Evolutionary conservation across 805 yeast genomes (phyloP).

Genomic region (Starmera quercuum): DNA sequence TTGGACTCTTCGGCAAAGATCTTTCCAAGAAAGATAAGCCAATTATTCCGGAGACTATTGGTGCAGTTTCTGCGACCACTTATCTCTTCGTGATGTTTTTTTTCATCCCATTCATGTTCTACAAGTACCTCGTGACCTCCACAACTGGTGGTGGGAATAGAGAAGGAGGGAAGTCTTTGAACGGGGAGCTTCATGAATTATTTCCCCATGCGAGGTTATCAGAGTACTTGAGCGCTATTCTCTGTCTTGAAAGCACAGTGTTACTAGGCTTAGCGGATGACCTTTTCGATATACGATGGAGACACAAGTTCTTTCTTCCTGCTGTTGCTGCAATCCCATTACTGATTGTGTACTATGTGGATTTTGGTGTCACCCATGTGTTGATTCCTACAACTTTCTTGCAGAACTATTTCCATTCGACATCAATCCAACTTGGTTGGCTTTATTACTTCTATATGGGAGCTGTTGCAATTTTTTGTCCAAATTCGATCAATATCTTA

Average conservation of each 20-base stretch:
- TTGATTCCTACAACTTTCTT: conserved; percentile 66
- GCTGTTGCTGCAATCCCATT: conserved; percentile 92
- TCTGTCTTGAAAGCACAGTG: conserved; percentile 78
- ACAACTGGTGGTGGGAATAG: conserved; percentile 56
- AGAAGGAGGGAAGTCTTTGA: conserved; percentile 25
- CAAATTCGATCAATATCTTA: conserved; percentile 89
- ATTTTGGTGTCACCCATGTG: conserved; percentile 86
- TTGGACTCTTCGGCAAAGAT: conserved; percentile 85
- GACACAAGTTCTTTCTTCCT: conserved; percentile 93
- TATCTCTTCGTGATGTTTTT: conserved; percentile 76
- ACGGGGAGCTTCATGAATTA: conserved; percentile 10
- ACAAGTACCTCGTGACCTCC: conserved; percentile 56
- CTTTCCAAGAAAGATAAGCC: conserved; percentile 71
- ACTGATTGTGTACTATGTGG: conserved; percentile 84
- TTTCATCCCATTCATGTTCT: conserved; percentile 83
- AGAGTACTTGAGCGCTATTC: conserved; percentile 76
- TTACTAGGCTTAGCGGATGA: conserved; percentile 90
- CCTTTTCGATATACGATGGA: conserved; percentile 92
- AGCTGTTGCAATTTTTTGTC: conserved; percentile 85
- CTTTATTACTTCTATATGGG: conserved; percentile 88
- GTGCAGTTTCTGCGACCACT: conserved; percentile 79
- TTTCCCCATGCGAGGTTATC: conserved; percentile 82
- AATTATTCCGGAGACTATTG: conserved; percentile 82
- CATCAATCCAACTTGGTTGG: conserved; percentile 61
- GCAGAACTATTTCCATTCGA: conserved; percentile 29